Percentiles rank a stretch among this genome's conserved stretches.
phyloP scores from a whole-genome alignment of 768 basidiomycete species.

The Lactifluus echinatus region DNA sequence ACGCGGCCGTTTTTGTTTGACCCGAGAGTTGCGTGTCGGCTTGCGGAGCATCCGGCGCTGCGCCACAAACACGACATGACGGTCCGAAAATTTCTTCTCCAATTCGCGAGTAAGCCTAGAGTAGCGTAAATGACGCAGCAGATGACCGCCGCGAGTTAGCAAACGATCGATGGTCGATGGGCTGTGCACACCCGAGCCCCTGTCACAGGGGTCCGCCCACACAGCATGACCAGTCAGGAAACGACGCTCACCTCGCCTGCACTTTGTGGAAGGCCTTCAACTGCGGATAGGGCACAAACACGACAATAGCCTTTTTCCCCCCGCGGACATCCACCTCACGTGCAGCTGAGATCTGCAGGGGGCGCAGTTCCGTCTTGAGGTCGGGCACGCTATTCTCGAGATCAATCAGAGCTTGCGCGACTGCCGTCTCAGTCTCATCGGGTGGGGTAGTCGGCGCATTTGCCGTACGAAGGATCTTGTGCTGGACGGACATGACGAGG shows the following conservation, averaged over 20 bases:
- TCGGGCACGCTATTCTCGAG: conserved; percentile 98
- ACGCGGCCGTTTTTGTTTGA: conserved; percentile 93
- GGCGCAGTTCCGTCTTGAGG: conserved; percentile 92
- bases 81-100: conserved; percentile 99
- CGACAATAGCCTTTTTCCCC: conserved; percentile 98
- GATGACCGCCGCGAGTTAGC: not conserved
- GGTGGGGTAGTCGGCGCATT: conserved; percentile 87
- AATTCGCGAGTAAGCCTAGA: conserved; percentile 91
- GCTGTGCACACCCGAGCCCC: not conserved
- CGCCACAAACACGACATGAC: conserved; percentile 97
- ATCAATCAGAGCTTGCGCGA: conserved; percentile 95
- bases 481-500: conserved; percentile 54
- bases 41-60: conserved; percentile 98
- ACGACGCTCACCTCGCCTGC: conserved; percentile 75
- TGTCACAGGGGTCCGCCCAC: not conserved
- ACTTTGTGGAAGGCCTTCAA: conserved; percentile 98
- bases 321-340: conserved; percentile 99
- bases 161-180: not conserved
- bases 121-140: not conserved
- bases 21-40: conserved; percentile 87
- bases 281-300: conserved; percentile 97
- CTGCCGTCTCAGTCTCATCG: conserved; percentile 82
- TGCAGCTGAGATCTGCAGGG: conserved; percentile 95
- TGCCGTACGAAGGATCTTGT: conserved; percentile 93
- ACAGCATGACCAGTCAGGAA: not conserved